These are phyloP conservation scores for Lipomyces starkeyi DNA, from an alignment of 805 yeast species.

Conservation along the genomic window DNA sequence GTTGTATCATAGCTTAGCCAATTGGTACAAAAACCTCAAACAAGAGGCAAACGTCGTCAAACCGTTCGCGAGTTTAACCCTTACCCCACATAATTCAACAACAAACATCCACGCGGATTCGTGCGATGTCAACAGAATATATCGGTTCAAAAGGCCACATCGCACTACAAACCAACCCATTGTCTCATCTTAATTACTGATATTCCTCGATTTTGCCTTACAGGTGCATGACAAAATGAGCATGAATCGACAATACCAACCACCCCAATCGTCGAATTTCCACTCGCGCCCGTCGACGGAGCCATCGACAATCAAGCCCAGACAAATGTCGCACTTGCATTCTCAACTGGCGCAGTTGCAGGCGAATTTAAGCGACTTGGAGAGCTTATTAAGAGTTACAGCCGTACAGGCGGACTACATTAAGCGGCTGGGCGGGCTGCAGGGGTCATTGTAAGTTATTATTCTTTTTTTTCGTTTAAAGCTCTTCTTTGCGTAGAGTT, in stretches of 20 bases:
- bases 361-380: slow-evolving; percentile 60
- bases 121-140: not conserved
- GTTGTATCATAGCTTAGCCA: no score
- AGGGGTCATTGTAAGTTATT: slow-evolving; percentile 55
- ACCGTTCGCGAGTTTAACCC: not conserved
- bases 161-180: not conserved
- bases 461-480: slow-evolving; percentile 12
- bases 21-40: not conserved
- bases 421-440: slow-evolving; percentile 60
- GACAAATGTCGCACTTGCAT: slow-evolving; percentile 59
- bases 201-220: no score
- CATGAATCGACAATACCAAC: slow-evolving; percentile 12
- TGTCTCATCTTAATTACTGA: not conserved
- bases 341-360: slow-evolving; percentile 63
- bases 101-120: not conserved
- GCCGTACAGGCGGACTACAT: slow-evolving; percentile 59
- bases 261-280: slow-evolving; percentile 3
- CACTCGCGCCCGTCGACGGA: slow-evolving; percentile 27
- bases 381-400: slow-evolving; percentile 57
- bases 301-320: slow-evolving; percentile 41
- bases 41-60: not conserved
- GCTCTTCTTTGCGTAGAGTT: not conserved
- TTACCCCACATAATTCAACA: not conserved
- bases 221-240: not conserved
- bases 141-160: not conserved